Evolutionary conservation across 129 eudicot species (phyloP).

Genomic region (Flaveria trinervia): DNA sequence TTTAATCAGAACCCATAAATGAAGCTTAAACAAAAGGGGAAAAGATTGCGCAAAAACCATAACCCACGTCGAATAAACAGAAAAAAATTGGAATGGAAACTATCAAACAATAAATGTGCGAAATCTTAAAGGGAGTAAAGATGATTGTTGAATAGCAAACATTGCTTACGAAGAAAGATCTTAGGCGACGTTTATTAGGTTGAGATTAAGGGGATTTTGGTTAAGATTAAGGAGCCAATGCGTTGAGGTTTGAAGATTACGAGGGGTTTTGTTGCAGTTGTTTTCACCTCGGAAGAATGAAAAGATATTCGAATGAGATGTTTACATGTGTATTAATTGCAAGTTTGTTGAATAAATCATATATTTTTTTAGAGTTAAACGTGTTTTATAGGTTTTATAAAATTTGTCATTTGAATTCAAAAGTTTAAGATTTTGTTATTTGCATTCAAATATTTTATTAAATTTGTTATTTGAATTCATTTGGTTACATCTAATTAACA

Average conservation of each 20-base stretch:
- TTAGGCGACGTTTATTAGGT: constrained; percentile 1
- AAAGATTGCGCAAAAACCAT: too few relatives aligned
- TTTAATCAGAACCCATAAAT: too few relatives aligned
- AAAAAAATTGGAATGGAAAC: constrained; percentile 10
- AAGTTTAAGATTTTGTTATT: too few relatives aligned
- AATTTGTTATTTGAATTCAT: too few relatives aligned
- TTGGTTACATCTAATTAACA: too few relatives aligned
- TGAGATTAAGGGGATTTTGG: background rate
- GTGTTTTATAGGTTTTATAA: too few relatives aligned
- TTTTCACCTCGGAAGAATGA: background rate
- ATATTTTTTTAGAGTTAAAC: too few relatives aligned
- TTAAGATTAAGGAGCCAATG: background rate
- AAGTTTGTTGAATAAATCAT: background rate
- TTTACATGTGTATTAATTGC: background rate
- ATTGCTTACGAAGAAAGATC: constrained; percentile 23
- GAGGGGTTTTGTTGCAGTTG: constrained; percentile 3
- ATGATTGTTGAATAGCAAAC: constrained; percentile 1
- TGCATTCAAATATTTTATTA: too few relatives aligned
- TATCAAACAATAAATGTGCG: background rate
- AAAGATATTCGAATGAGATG: background rate
- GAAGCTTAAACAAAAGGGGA: too few relatives aligned
- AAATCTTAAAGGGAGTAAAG: background rate
- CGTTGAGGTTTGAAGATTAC: constrained; percentile 11
- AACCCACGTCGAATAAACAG: too few relatives aligned
- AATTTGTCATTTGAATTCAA: too few relatives aligned